These are phyloP conservation scores for Rhododendron vialii DNA, from an alignment of 148 eudicot species.

Conservation along the genomic window DNA sequence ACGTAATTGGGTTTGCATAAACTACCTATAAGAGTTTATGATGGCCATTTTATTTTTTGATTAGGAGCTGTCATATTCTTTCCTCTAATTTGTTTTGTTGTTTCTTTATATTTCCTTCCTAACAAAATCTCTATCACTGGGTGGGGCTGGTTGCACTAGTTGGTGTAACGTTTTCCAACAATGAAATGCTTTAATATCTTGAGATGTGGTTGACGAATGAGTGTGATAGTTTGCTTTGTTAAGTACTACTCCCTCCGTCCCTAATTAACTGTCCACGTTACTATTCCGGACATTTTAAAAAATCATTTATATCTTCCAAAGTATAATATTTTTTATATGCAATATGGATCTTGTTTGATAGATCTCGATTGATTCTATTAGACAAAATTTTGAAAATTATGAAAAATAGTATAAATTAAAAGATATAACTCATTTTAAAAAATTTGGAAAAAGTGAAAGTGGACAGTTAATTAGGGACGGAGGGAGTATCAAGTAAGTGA, in stretches of 20 bases:
- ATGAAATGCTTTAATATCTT: not conserved
- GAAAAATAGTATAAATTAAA: too few relatives aligned
- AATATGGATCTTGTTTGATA: too few relatives aligned
- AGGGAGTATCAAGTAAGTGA: not conserved
- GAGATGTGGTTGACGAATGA: constrained; percentile 11
- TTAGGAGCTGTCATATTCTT: not conserved
- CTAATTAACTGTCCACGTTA: too few relatives aligned
- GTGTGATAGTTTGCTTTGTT: constrained; percentile 1
- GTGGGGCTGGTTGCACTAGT: constrained; percentile 3
- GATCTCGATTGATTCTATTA: too few relatives aligned
- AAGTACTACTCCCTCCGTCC: too few relatives aligned
- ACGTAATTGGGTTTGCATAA: not conserved
- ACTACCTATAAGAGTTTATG: not conserved
- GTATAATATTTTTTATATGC: too few relatives aligned
- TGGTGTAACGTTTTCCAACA: constrained; percentile 8
- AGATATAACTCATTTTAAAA: too few relatives aligned
- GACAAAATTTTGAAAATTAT: too few relatives aligned
- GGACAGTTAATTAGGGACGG: too few relatives aligned
- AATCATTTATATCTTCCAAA: too few relatives aligned
- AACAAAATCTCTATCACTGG: not conserved
- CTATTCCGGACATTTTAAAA: too few relatives aligned
- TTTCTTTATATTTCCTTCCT: not conserved
- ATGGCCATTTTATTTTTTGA: not conserved
- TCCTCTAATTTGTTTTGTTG: not conserved
- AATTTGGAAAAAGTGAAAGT: too few relatives aligned